Base-by-base conservation (phyloP, 345 rosid genomes). In the Corchorus capsularis region DNA sequence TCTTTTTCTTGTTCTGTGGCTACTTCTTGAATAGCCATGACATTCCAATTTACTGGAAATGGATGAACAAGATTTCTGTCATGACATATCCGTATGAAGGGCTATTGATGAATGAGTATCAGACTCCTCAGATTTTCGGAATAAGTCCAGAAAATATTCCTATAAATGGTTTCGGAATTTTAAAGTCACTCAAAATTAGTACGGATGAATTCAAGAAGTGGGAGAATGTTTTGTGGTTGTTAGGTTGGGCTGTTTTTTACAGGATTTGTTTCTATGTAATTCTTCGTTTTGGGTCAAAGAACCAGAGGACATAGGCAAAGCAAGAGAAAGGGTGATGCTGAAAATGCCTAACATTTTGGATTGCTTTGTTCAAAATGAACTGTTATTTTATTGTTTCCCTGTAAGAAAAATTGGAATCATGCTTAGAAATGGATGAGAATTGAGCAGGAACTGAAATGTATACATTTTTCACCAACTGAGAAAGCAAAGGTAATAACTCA, bases 41-140 rank as follows among this genome's bases (percentile, higher is more conserved):
- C 12, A 86, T 88, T 17, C 94, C 91, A 8, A 0, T 0, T 1
- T 88, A 88, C 69, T 90, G 94, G 94, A 67, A 49, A 45, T 90
- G 92, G 94, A 88, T 88, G 94, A 90, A 90, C 88, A 87, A 82
- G 86, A 62, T 87, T 66, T 90, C 94, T 19, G 88, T 92, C 3
- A 90, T 90, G 85, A 83, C 92, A 12, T 88, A 90, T 69, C 92
- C 92, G 0, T 90, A 86, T 14, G 94, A 90, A 73, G 92, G 89
- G 61, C 84, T 90, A 11, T 55, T 90, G 84, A 88, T 88, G 94
- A 90, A 90, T 70, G 75, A 90, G 77, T 88, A 75, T 67, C 91
- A 87, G 77, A 87, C 90, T 6, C 0, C 10, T 0, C 41, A 45
- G 0, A 3, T 4, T 1, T 90, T 87, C 34, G 87, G 79, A 27